A percentile compares a stretch with the other conserved stretches of the same genome.
phyloP scores from a whole-genome alignment of 192 early-diverging fungal species.

The Backusella australiensis region DNA sequence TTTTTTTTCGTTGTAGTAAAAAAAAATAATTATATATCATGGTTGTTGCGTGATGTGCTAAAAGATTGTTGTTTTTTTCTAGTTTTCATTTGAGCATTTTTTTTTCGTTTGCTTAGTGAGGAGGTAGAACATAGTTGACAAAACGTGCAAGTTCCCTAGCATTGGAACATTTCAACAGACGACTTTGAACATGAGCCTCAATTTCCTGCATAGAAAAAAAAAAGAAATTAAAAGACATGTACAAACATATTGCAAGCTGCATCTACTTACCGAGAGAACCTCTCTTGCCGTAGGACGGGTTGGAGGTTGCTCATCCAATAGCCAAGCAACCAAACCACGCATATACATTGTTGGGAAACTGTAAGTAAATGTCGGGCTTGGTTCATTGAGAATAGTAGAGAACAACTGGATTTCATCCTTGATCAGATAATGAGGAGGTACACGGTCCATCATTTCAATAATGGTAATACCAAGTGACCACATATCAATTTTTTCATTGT shows the following conservation, averaged over 20 bases:
- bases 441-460: conserved; percentile 50
- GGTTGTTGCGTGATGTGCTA: background rate
- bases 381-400: conserved; percentile 27
- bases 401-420: conserved; percentile 35
- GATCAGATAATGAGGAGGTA: conserved; percentile 42
- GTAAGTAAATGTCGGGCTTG: conserved; percentile 36
- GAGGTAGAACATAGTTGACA: conserved; percentile 31
- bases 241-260: background rate
- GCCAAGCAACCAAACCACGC: conserved; percentile 38
- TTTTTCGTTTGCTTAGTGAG: conserved; percentile 10
- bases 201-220: conserved; percentile 28
- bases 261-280: conserved; percentile 28
- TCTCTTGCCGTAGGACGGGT: conserved; percentile 30
- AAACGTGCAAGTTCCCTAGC: conserved; percentile 28
- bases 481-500: conserved; percentile 48
- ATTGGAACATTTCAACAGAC: conserved; percentile 24
- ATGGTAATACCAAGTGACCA: conserved; percentile 48
- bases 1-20: background rate
- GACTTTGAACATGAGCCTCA: conserved; percentile 31
- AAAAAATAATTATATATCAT: background rate
- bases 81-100: background rate
- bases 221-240: background rate
- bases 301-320: conserved; percentile 31
- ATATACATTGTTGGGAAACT: conserved; percentile 38
- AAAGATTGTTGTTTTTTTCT: background rate